phyloP scores from a whole-genome alignment of 768 basidiomycete genomes.

The Lentinula lateritia region DNA sequence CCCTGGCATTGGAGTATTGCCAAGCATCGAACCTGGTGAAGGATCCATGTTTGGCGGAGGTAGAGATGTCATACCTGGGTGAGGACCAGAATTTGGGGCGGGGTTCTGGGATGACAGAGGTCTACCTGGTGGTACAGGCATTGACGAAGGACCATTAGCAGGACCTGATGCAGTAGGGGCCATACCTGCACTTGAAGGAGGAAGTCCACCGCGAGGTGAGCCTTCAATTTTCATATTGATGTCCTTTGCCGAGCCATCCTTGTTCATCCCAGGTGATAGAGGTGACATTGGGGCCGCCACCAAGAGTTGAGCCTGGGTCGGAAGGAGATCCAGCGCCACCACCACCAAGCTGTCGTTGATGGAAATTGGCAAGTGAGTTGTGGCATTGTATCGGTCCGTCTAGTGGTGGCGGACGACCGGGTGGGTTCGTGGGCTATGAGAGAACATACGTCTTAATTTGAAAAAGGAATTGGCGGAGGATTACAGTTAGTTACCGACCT shows the following conservation, averaged over 20 bases:
- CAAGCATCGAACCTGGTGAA: not conserved
- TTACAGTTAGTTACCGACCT: conserved; percentile 18
- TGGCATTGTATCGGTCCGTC: conserved; percentile 14
- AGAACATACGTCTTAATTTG: not conserved
- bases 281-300: conserved; percentile 33
- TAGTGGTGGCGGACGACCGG: conserved; percentile 3
- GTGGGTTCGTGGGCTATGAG: not conserved
- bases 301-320: conserved; percentile 32
- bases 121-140: conserved; percentile 2
- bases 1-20: not conserved
- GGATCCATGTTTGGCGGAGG: not conserved
- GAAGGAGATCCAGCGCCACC: conserved; percentile 16
- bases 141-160: conserved; percentile 12
- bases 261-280: conserved; percentile 41
- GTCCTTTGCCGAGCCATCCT: conserved; percentile 20
- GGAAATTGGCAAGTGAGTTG: conserved; percentile 23
- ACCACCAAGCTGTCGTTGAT: conserved; percentile 17
- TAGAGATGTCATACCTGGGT: conserved; percentile 1
- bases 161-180: conserved; percentile 19
- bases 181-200: conserved; percentile 18
- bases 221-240: conserved; percentile 24
- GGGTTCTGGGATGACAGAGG: conserved; percentile 17
- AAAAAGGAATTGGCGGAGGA: not conserved
- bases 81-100: conserved; percentile 10
- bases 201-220: conserved; percentile 37